Evolutionary conservation across 805 yeast genomes (phyloP), one percentile per base, ranked within the genome.

Genomic region (Pichia phayaonensis): DNA sequence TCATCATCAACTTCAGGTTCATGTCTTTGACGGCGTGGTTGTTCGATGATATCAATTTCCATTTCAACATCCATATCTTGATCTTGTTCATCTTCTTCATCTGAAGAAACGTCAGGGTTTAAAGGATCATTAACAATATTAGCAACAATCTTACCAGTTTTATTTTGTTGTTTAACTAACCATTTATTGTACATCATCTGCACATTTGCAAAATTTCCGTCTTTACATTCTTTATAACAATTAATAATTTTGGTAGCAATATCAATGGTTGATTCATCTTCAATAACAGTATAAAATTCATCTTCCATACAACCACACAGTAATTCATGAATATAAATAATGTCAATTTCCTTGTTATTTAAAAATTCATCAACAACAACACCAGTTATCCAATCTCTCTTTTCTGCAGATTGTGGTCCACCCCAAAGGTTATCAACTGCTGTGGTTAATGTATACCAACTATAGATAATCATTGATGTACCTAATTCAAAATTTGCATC

Each of bases 381-480:
- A 5, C 88, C 95, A 5, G 87, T 80, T 56, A 92, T 76, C 99
- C 99, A 94, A 65, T 94, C 99, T 62, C 99, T 76, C 66, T 94
- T 94, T 39, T 87, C 97, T 0, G 76, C 80, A 15, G 95, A 84
- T 36, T 87, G 86, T 15, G 96, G 82, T 1, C 99, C 99, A 53
- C 99, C 99, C 98, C 99, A 94, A 29, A 75, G 72, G 64, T 87
- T 89, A 7, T 81, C 95, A 11, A 94, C 98, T 0, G 99, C 99
- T 1, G 86, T 84, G 44, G 79, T 75, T 47, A 94, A 71, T 23
- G 86, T 90, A 53, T 90, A 94, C 99, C 99, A 94, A 52, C 77
- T 75, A 65, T 90, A 81, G n/a, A 94, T 69, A 36, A 86, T 82
- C 95, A 90, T 86, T 29, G 96, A 84, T 1, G 88, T 90, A 12